Evolutionary conservation across 73 alveolate genomes (phyloP).

Genomic region (Tetrahymena borealis): DNA sequence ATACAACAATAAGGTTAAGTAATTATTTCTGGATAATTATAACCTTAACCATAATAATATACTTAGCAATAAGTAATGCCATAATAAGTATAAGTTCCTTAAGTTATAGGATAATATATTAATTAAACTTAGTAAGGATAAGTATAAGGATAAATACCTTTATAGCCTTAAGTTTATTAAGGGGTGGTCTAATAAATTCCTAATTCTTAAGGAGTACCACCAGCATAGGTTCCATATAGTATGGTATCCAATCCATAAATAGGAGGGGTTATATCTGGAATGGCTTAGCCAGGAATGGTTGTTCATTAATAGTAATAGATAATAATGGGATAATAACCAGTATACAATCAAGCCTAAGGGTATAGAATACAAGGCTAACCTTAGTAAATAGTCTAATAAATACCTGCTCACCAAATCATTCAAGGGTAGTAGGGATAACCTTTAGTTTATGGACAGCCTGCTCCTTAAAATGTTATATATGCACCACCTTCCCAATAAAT

Average conservation of each 20-base stretch:
- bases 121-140: background rate
- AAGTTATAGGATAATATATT: too few species aligned
- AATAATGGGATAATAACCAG: background rate
- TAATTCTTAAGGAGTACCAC: background rate
- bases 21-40: background rate
- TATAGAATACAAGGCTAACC: background rate
- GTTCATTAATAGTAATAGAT: background rate
- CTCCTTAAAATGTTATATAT: background rate
- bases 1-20: background rate
- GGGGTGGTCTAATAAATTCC: background rate
- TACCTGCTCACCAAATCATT: background rate
- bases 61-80: background rate
- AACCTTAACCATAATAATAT: background rate
- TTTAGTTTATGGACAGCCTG: background rate
- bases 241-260: background rate
- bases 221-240: background rate
- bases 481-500: background rate
- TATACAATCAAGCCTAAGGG: background rate
- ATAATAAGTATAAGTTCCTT: background rate
- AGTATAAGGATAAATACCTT: background rate
- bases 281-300: background rate
- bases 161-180: background rate
- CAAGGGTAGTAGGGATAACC: background rate
- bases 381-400: background rate
- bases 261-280: background rate